Evolutionary conservation across 495 filamentous ascomycete genomes (phyloP).

Genomic region (Xylaria nigripes): DNA sequence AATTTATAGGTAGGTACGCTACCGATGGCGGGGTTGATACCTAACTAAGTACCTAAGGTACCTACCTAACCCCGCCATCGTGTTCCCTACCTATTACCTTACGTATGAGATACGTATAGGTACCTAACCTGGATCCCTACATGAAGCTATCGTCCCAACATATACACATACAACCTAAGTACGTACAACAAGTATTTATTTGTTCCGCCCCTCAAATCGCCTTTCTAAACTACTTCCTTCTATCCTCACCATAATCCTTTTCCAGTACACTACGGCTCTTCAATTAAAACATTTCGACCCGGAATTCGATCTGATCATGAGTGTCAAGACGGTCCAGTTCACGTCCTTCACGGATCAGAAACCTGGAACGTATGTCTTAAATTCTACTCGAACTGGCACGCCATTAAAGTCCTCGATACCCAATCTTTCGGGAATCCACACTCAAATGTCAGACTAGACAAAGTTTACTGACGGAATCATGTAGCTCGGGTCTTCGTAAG

Average conservation of each 20-base stretch:
- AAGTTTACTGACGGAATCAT: constrained; percentile 18
- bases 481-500: constrained; percentile 92
- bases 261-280: not conserved
- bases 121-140: too few species aligned
- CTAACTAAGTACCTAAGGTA: too few species aligned
- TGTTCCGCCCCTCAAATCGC: not conserved
- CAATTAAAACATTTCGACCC: not conserved
- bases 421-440: not conserved
- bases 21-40: not conserved
- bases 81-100: not conserved
- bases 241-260: not conserved
- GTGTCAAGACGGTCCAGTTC: constrained; percentile 65
- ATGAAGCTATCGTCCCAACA: constrained; percentile 2
- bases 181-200: too few species aligned
- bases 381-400: constrained; percentile 24
- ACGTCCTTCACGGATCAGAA: constrained; percentile 90
- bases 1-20: not conserved
- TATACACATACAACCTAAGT: not conserved
- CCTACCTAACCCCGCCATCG: not conserved
- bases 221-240: not conserved
- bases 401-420: constrained; percentile 20
- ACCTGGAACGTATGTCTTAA: constrained; percentile 85
- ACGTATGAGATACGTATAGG: too few species aligned
- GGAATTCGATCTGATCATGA: constrained; percentile 43
- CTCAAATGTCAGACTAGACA: not conserved